Percentiles rank a stretch among this genome's conserved stretches.
phyloP scores from a whole-genome alignment of 495 filamentous ascomycete species.

The Talaromyces nanjingensis region DNA sequence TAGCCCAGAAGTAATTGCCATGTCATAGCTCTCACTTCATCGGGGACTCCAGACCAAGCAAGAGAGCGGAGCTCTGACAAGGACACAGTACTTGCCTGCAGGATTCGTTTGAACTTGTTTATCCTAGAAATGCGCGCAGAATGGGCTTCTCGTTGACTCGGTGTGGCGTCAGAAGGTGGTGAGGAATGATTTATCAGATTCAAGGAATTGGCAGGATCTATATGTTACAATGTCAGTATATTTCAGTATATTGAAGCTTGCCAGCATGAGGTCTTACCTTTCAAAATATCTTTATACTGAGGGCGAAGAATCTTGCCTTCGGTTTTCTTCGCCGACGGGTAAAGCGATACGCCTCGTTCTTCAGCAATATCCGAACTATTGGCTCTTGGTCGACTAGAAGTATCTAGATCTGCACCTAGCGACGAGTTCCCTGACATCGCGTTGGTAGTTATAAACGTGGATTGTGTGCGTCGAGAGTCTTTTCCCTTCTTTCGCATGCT shows the following conservation, averaged over 20 bases:
- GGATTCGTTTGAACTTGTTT: slow-evolving; percentile 95
- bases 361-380: slow-evolving; percentile 88
- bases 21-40: slow-evolving; percentile 94
- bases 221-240: slow-evolving; percentile 9
- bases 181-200: slow-evolving; percentile 88
- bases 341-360: slow-evolving; percentile 78
- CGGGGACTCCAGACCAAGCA: slow-evolving; percentile 89
- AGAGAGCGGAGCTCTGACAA: slow-evolving; percentile 73
- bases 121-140: slow-evolving; percentile 86
- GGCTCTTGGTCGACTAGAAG: slow-evolving; percentile 44
- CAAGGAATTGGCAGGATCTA: slow-evolving; percentile 90
- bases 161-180: slow-evolving; percentile 62
- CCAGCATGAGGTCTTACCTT: slow-evolving; percentile 38
- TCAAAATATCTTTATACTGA: slow-evolving; percentile 93
- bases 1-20: slow-evolving; percentile 97
- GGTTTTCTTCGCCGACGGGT: slow-evolving; percentile 77
- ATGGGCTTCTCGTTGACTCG: slow-evolving; percentile 81
- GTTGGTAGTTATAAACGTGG: slow-evolving; percentile 32
- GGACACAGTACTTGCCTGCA: slow-evolving; percentile 85
- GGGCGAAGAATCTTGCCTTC: slow-evolving; percentile 94
- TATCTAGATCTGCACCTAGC: slow-evolving; percentile 21
- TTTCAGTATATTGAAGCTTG: neutral
- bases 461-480: slow-evolving; percentile 25
- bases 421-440: slow-evolving; percentile 35
- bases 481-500: slow-evolving; percentile 71